phyloP scores from a whole-genome alignment of 2,329 filamentous ascomycete genomes.

The Amphichorda felina region DNA sequence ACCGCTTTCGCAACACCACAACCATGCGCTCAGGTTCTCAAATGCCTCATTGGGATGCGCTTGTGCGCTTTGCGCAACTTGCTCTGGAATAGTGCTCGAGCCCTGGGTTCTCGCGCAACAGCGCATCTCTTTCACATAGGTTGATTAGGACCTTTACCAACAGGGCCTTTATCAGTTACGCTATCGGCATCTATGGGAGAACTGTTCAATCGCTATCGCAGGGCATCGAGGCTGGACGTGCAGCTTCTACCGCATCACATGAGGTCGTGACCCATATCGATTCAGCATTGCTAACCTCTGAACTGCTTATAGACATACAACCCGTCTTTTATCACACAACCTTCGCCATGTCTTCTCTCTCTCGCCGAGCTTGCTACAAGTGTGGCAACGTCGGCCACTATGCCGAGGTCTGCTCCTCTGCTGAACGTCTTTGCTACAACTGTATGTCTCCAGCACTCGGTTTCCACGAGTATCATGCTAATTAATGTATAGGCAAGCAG shows the following conservation, averaged over 20 bases:
- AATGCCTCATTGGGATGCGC: too few species aligned
- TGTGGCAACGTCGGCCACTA: conserved; percentile 75
- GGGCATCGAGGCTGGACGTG: not conserved
- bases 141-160: too few species aligned
- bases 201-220: not conserved
- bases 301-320: not conserved
- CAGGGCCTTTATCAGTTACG: too few species aligned
- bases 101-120: too few species aligned
- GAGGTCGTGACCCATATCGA: not conserved
- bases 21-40: too few species aligned
- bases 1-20: too few species aligned
- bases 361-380: conserved; percentile 75
- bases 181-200: too few species aligned
- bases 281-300: not conserved
- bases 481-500: conserved; percentile 53
- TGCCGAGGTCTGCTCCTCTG: conserved; percentile 89
- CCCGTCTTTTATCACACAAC: conserved; percentile 1
- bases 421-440: conserved; percentile 99
- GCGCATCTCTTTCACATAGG: too few species aligned
- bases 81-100: too few species aligned
- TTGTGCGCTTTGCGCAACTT: too few species aligned
- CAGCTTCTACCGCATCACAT: not conserved
- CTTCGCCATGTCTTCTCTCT: conserved; percentile 61
- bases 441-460: conserved; percentile 44
- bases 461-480: not conserved